Evolutionary conservation across 805 yeast genomes (phyloP).

Genomic region (Pichia heedii): DNA sequence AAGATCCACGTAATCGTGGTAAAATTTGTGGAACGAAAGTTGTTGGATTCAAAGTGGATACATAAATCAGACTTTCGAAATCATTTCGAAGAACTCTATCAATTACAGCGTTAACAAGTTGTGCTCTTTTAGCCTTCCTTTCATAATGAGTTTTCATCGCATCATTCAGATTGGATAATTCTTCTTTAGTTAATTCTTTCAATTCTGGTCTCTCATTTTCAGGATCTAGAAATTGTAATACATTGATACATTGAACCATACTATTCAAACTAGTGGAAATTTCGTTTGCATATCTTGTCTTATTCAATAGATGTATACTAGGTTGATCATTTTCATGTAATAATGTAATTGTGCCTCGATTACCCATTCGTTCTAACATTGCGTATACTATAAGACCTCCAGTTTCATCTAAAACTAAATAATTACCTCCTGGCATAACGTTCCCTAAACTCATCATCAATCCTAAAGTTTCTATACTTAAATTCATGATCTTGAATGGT

Average conservation of each 20-base stretch:
- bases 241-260: conserved; percentile 44
- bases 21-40: conserved; percentile 54
- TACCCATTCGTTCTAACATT: conserved; percentile 84
- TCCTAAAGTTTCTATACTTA: conserved; percentile 81
- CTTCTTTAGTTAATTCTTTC: conserved; percentile 38
- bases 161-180: conserved; percentile 46
- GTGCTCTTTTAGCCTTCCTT: conserved; percentile 52
- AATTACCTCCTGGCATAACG: conserved; percentile 82
- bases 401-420: conserved; percentile 86
- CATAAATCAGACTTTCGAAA: conserved; percentile 70
- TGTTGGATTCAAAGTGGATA: conserved; percentile 62
- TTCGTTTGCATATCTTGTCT: conserved; percentile 53
- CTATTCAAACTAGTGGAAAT: conserved; percentile 28
- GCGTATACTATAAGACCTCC: conserved; percentile 84
- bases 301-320: conserved; percentile 60
- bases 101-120: conserved; percentile 40
- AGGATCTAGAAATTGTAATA: conserved; percentile 79
- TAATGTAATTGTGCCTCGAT: conserved; percentile 57
- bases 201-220: conserved; percentile 43
- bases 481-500: conserved; percentile 57
- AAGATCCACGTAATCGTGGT: conserved; percentile 67
- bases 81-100: conserved; percentile 40
- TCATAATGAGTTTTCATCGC: conserved; percentile 57
- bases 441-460: conserved; percentile 70
- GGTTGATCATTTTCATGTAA: conserved; percentile 93